These are phyloP conservation scores for Tuber aestivum DNA, from an alignment of 495 filamentous ascomycete species.

Conservation along the genomic window DNA sequence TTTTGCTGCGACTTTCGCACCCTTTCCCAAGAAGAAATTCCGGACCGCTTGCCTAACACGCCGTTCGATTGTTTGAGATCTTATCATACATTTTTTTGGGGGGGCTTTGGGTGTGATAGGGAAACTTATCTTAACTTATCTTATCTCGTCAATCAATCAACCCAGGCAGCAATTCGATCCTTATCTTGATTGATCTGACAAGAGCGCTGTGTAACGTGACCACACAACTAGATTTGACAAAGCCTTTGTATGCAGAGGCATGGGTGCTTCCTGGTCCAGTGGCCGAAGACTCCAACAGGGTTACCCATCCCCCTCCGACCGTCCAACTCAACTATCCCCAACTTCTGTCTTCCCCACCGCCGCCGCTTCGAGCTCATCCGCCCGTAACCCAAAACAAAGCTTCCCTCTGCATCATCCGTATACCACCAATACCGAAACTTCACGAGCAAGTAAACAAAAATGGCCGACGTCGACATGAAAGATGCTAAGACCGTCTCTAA, in stretches of 20 bases:
- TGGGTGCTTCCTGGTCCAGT: background rate
- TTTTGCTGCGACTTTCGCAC: no score
- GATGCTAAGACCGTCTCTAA: slow-evolving; percentile 53
- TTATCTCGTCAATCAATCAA: background rate
- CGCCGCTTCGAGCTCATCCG: background rate
- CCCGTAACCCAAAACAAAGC: background rate
- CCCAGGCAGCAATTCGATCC: background rate
- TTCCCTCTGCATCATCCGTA: background rate
- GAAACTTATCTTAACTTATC: background rate
- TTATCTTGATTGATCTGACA: background rate
- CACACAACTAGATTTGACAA: background rate
- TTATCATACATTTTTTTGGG: background rate
- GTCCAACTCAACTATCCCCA: background rate
- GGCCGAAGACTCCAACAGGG: background rate
- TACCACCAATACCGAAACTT: background rate
- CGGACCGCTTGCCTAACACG: no score
- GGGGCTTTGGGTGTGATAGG: no score
- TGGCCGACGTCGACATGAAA: slow-evolving; percentile 97
- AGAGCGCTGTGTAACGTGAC: background rate
- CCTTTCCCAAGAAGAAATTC: no score
- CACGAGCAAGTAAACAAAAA: slow-evolving; percentile 45
- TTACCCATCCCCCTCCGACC: background rate
- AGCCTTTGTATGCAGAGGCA: background rate
- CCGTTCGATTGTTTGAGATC: no score
- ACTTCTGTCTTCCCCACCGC: background rate